A percentile compares a stretch with the other conserved stretches of the same genome.
phyloP scores from a whole-genome alignment of 768 basidiomycete genomes.

The Pleurotus ostreatus region DNA sequence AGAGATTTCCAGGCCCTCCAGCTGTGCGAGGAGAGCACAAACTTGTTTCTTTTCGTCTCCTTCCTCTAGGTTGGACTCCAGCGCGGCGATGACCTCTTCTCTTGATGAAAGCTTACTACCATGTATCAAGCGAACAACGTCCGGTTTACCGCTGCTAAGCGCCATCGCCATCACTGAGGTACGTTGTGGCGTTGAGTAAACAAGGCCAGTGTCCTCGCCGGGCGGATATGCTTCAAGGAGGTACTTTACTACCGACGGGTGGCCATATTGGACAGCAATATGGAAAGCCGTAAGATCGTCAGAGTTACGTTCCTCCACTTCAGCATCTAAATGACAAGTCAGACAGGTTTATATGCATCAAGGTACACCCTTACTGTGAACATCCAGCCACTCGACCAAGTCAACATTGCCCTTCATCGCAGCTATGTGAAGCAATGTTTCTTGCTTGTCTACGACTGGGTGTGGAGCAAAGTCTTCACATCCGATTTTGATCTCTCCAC shows the following conservation, averaged over 20 bases:
- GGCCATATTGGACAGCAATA: slow-evolving; percentile 50
- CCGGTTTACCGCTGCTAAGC: slow-evolving; percentile 56
- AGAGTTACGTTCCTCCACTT: slow-evolving; percentile 65
- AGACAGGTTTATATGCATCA: slow-evolving; percentile 16
- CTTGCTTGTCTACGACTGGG: slow-evolving; percentile 48
- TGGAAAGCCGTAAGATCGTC: slow-evolving; percentile 63
- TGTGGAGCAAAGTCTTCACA: slow-evolving; percentile 46
- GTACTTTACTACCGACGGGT: slow-evolving; percentile 49
- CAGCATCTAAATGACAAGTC: slow-evolving; percentile 49
- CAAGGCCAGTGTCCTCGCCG: slow-evolving; percentile 42
- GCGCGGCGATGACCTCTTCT: slow-evolving; percentile 47
- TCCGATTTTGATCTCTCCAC: slow-evolving; percentile 61
- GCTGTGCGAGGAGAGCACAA: slow-evolving; percentile 37
- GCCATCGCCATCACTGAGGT: slow-evolving; percentile 51
- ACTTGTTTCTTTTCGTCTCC: slow-evolving; percentile 34
- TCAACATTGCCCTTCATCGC: slow-evolving; percentile 49
- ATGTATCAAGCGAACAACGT: slow-evolving; percentile 61
- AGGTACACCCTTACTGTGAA: slow-evolving; percentile 52
- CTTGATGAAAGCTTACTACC: slow-evolving; percentile 49
- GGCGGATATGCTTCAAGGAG: slow-evolving; percentile 62
- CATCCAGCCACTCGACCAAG: slow-evolving; percentile 65
- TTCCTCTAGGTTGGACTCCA: slow-evolving; percentile 28
- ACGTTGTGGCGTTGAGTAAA: slow-evolving; percentile 44
- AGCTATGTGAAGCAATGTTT: slow-evolving; percentile 72
- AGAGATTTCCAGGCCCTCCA: slow-evolving; percentile 12